phyloP scores from a whole-genome alignment of 108 stramenopile genomes.

The Tribonema minus region DNA sequence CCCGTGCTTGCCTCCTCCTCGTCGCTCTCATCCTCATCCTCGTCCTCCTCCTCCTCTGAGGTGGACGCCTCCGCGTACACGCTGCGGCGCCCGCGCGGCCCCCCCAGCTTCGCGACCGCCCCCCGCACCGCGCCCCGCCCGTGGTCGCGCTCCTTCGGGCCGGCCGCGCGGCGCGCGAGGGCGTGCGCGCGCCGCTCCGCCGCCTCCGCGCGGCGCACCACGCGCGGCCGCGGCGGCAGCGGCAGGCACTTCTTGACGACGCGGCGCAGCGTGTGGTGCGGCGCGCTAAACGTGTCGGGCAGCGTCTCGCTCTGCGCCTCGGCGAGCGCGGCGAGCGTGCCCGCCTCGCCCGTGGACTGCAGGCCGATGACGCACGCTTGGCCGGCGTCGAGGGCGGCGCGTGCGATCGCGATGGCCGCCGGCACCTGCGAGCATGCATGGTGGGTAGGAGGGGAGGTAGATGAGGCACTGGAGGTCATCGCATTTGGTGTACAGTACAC shows the following conservation, averaged over 20 bases:
- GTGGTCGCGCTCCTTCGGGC: not conserved
- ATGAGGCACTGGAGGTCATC: no score
- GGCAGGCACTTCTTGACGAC: conserved; percentile 20
- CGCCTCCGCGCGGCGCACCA: not conserved
- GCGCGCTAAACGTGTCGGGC: conserved; percentile 16
- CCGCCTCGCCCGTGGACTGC: conserved; percentile 56
- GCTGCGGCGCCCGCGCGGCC: no score
- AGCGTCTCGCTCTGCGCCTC: not conserved
- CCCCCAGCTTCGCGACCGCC: no score
- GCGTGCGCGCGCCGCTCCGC: not conserved
- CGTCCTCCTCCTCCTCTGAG: not conserved
- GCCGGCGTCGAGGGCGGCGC: conserved; percentile 45
- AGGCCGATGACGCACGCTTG: conserved; percentile 64
- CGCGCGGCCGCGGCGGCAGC: conserved; percentile 20
- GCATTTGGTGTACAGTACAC: no score
- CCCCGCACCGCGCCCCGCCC: not conserved
- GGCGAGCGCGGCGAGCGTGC: not conserved
- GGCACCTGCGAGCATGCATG: conserved; percentile 63
- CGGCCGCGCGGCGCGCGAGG: not conserved
- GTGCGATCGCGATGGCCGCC: conserved; percentile 49
- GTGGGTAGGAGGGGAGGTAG: conserved; percentile 64
- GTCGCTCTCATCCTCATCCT: not conserved
- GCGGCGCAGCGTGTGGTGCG: conserved; percentile 22
- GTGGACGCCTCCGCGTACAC: no score
- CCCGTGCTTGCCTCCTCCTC: not conserved